A percentile compares a stretch with the other conserved stretches of the same genome.
Evolutionary conservation across 768 basidiomycete genomes (phyloP).

Genomic region (Russula sp.): DNA sequence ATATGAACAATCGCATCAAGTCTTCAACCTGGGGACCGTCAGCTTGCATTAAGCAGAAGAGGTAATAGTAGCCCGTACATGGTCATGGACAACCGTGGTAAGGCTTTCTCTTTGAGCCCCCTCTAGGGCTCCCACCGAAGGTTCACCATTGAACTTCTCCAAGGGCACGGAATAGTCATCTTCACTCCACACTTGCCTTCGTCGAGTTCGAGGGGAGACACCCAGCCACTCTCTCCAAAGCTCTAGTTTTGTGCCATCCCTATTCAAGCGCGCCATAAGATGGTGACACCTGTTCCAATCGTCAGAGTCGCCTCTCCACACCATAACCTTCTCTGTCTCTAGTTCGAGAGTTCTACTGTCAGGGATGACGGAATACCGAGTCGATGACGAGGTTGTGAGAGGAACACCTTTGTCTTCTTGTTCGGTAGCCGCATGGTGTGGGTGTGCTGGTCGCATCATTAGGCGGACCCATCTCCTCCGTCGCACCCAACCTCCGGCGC

Average conservation of each 20-base stretch:
- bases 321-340: constrained; percentile 25
- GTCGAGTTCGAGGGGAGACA: constrained; percentile 36
- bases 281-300: constrained; percentile 61
- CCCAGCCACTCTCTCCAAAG: constrained; percentile 73
- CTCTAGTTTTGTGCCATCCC: constrained; percentile 74
- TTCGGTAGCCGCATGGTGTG: constrained; percentile 22
- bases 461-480: constrained; percentile 79
- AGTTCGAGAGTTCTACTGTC: constrained; percentile 11
- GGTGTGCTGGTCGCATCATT: constrained; percentile 65
- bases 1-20: constrained; percentile 61
- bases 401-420: not conserved
- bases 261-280: constrained; percentile 51
- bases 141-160: constrained; percentile 14
- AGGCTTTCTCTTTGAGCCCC: constrained; percentile 41
- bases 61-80: constrained; percentile 47
- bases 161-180: constrained; percentile 38
- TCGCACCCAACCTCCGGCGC: constrained; percentile 71
- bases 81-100: constrained; percentile 49
- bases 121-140: not conserved
- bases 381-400: not conserved
- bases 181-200: constrained; percentile 47
- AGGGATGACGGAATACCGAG: constrained; percentile 5
- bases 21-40: constrained; percentile 46
- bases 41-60: not conserved
- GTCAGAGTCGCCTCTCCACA: constrained; percentile 56